Evolutionary conservation across 1,139 yeast species (phyloP).

Genomic region (Sugiyamaella sp.): DNA sequence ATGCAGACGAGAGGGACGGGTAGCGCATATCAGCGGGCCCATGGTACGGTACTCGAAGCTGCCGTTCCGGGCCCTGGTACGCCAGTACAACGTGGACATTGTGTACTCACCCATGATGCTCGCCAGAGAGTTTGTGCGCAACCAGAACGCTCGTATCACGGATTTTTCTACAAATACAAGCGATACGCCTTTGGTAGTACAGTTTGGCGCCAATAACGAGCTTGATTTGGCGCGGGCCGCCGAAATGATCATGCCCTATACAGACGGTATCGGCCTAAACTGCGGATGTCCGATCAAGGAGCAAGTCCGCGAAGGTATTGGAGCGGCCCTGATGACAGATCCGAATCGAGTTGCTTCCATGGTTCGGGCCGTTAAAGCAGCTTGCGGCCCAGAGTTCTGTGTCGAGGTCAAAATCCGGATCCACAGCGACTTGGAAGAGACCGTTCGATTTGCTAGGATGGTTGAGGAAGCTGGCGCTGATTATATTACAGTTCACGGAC

Average conservation of each 20-base stretch:
- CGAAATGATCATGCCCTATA: slow-evolving; percentile 85
- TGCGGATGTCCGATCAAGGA: slow-evolving; percentile 98
- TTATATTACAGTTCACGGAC: slow-evolving; percentile 90
- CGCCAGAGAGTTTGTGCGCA: slow-evolving; percentile 92
- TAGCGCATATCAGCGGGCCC: slow-evolving; percentile 87
- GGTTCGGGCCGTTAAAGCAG: slow-evolving; percentile 80
- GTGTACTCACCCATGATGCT: slow-evolving; percentile 96
- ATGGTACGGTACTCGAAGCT: slow-evolving; percentile 96
- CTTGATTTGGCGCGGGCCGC: slow-evolving; percentile 83
- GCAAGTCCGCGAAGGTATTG: slow-evolving; percentile 93
- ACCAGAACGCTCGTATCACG: slow-evolving; percentile 73
- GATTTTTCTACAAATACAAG: slow-evolving; percentile 78
- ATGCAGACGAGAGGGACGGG: slow-evolving; percentile 53
- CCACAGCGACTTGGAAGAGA: slow-evolving; percentile 72
- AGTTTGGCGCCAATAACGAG: slow-evolving; percentile 88
- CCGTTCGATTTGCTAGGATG: slow-evolving; percentile 67
- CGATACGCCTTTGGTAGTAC: slow-evolving; percentile 80
- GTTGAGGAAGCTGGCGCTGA: slow-evolving; percentile 91
- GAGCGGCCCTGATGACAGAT: slow-evolving; percentile 89
- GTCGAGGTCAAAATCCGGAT: slow-evolving; percentile 91
- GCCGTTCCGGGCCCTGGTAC: slow-evolving; percentile 81
- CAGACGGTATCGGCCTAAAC: slow-evolving; percentile 92
- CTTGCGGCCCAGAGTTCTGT: slow-evolving; percentile 68
- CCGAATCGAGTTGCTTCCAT: slow-evolving; percentile 79
- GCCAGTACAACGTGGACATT: slow-evolving; percentile 76